These are phyloP conservation scores for Acer campestre DNA, from an alignment of 345 rosid species.

Conservation along the genomic window DNA sequence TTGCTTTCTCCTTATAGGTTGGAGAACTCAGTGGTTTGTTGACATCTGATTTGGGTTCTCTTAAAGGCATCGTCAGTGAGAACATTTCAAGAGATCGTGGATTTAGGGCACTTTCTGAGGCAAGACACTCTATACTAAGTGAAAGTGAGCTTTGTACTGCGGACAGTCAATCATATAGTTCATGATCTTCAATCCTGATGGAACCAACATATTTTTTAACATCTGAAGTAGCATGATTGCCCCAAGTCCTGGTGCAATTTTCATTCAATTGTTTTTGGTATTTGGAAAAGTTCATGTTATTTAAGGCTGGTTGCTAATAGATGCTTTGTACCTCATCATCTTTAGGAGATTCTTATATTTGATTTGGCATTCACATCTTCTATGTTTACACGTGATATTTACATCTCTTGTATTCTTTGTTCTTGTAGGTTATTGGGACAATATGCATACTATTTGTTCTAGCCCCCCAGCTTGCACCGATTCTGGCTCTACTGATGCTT, in stretches of 20 bases:
- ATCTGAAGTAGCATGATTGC: not conserved
- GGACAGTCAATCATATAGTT: constrained; percentile 30
- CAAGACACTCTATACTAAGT: constrained; percentile 69
- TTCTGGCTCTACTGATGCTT: constrained; percentile 74
- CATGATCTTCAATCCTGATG: constrained; percentile 15
- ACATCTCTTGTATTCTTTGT: constrained; percentile 19
- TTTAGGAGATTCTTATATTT: constrained; percentile 11
- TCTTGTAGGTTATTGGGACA: constrained; percentile 75
- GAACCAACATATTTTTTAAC: constrained; percentile 7
- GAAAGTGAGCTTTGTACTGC: constrained; percentile 64
- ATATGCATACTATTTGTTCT: constrained; percentile 72
- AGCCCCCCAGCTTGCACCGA: constrained; percentile 92
- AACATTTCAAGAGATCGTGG: constrained; percentile 97
- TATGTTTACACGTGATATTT: constrained; percentile 5
- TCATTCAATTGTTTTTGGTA: not conserved
- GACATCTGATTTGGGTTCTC: constrained; percentile 89
- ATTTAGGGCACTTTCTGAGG: constrained; percentile 97
- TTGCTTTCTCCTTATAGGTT: constrained; percentile 46
- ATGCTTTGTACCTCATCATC: constrained; percentile 11
- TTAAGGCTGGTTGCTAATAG: constrained; percentile 4
- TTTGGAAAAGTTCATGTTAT: not conserved
- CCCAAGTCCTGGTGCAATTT: not conserved
- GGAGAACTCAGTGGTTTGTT: constrained; percentile 86
- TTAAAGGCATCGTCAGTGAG: constrained; percentile 78
- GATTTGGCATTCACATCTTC: not conserved